Evolutionary conservation across 2,329 filamentous ascomycete species (phyloP).

Genomic region (Talaromyces sp.): DNA sequence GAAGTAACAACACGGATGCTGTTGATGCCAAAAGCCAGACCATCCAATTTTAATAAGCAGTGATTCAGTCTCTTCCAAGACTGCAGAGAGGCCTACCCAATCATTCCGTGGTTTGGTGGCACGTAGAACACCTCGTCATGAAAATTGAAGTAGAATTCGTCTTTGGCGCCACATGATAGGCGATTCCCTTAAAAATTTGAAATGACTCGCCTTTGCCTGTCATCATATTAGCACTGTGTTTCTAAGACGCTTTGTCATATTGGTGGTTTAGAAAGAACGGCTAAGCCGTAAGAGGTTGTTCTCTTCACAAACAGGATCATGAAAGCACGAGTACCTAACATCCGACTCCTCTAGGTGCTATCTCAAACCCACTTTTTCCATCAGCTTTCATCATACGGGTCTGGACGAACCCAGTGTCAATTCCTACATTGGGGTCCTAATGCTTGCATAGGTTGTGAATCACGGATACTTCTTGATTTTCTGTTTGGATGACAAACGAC

Average conservation of each 20-base stretch:
- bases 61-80: background rate
- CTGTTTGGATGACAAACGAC: background rate
- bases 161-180: conserved; percentile 25
- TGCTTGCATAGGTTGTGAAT: background rate
- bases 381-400: background rate
- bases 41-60: background rate
- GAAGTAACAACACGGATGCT: conserved; percentile 35
- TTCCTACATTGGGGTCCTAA: background rate
- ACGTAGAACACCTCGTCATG: conserved; percentile 50
- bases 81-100: conserved; percentile 34
- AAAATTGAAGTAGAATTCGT: conserved; percentile 40
- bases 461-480: background rate
- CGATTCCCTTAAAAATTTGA: conserved; percentile 25
- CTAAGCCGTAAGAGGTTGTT: background rate
- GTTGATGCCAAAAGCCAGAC: conserved; percentile 23
- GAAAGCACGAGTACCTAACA: background rate
- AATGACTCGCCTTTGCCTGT: background rate
- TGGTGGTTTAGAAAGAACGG: background rate
- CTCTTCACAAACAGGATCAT: background rate
- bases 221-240: background rate
- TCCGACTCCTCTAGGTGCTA: background rate
- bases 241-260: background rate
- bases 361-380: background rate
- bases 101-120: conserved; percentile 47
- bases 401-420: background rate